Conservation (phyloP, 148 eudicot genomes). For the Amaranthus hypochondriacus region DNA sequence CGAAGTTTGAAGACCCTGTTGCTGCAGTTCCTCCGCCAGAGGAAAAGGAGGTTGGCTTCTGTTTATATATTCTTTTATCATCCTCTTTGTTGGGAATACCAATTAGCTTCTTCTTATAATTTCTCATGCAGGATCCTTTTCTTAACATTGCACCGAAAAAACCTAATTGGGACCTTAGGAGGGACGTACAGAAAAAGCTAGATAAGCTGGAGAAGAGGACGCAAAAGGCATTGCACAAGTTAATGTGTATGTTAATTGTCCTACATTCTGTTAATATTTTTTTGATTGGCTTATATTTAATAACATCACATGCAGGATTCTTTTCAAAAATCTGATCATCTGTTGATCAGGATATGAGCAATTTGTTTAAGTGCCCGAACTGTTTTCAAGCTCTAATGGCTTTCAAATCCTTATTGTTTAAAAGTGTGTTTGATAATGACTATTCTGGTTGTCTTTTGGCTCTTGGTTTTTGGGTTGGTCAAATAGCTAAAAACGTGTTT, state of each 20-base stretch:
- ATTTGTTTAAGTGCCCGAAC: neutral
- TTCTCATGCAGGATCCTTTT: conserved; percentile 70
- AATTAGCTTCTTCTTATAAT: neutral
- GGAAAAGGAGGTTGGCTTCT: conserved; percentile 67
- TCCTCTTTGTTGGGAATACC: conserved; percentile 11
- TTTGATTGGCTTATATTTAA: neutral
- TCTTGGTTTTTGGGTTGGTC: neutral
- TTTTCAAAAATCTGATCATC: neutral
- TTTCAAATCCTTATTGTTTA: neutral
- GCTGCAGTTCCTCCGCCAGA: conserved; percentile 56
- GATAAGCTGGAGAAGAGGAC: conserved; percentile 90
- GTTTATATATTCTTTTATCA: neutral
- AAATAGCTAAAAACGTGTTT: too few species aligned
- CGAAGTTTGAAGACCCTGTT: conserved; percentile 93
- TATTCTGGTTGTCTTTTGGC: neutral
- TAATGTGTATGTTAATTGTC: conserved; percentile 53
- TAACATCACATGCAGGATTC: neutral
- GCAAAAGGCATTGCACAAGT: conserved; percentile 75
- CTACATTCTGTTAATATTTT: neutral
- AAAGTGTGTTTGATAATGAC: too few species aligned
- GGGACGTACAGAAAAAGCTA: conserved; percentile 92
- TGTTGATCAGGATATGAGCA: neutral
- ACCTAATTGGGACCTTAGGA: conserved; percentile 94
- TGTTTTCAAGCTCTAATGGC: neutral
- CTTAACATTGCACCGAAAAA: conserved; percentile 96